phyloP scores from a whole-genome alignment of 108 stramenopile species.

The Chaetoceros muelleri region DNA sequence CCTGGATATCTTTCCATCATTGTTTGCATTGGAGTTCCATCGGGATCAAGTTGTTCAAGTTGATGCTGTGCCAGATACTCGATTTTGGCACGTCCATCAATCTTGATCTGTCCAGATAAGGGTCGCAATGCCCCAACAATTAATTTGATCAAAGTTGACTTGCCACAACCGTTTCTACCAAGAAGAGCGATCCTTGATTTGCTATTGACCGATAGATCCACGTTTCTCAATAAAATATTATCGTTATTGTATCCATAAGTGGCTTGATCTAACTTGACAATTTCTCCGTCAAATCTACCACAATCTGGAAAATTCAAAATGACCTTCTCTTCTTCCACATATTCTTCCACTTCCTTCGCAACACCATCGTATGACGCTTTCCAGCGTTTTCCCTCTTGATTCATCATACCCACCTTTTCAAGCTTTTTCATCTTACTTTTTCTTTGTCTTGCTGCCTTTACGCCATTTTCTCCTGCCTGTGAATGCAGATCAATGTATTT shows the following conservation, averaged over 20 bases:
- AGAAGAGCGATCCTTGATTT: slow-evolving; percentile 38
- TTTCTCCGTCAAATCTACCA: slow-evolving; percentile 50
- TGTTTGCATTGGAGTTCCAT: slow-evolving; percentile 56
- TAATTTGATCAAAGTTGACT: slow-evolving; percentile 75
- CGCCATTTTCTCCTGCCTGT: slow-evolving; percentile 56
- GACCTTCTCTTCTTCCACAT: slow-evolving; percentile 64
- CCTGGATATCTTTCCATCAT: slow-evolving; percentile 79
- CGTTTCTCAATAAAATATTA: slow-evolving; percentile 33
- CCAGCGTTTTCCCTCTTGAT: slow-evolving; percentile 45
- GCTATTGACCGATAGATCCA: slow-evolving; percentile 44
- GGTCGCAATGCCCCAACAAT: slow-evolving; percentile 75
- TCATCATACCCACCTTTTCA: slow-evolving; percentile 54
- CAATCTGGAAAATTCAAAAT: slow-evolving; percentile 75
- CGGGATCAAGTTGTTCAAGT: slow-evolving; percentile 83
- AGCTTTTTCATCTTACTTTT: slow-evolving; percentile 69
- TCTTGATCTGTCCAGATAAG: slow-evolving; percentile 49
- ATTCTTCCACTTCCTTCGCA: slow-evolving; percentile 67
- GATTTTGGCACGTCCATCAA: slow-evolving; percentile 69
- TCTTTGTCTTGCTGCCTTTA: slow-evolving; percentile 47
- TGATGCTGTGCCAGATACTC: slow-evolving; percentile 93
- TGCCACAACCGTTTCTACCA: slow-evolving; percentile 51
- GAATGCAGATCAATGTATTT: slow-evolving; percentile 70
- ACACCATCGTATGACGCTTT: slow-evolving; percentile 49
- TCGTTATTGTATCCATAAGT: slow-evolving; percentile 71
- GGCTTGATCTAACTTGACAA: slow-evolving; percentile 71